phyloP scores from a whole-genome alignment of 2,329 filamentous ascomycete genomes.

The Fusarium phyllophilum region DNA sequence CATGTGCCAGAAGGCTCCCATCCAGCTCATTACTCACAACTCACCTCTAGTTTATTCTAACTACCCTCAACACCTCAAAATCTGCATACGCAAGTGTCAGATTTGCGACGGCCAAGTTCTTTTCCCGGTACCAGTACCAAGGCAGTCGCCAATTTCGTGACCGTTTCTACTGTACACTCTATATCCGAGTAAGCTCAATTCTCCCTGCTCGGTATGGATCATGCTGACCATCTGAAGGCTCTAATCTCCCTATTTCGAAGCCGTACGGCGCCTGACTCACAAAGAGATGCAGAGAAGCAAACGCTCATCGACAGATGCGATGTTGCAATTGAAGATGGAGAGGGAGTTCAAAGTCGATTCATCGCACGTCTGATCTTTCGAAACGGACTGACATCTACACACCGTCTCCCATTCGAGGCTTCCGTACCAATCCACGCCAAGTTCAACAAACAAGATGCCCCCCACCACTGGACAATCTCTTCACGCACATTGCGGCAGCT shows the following conservation, averaged over 20 bases:
- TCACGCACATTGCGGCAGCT: conserved; percentile 77
- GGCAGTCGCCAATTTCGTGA: conserved; percentile 61
- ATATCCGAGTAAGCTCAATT: conserved; percentile 68
- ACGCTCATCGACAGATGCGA: conserved; percentile 79
- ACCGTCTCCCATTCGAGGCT: conserved; percentile 79
- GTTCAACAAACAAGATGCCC: conserved; percentile 73
- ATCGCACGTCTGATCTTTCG: conserved; percentile 78
- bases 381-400: conserved; percentile 81
- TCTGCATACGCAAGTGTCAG: conserved; percentile 81
- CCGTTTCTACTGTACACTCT: conserved; percentile 79
- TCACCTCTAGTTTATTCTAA: conserved; percentile 71
- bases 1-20: not conserved
- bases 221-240: conserved; percentile 53
- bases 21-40: not conserved
- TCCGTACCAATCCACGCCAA: conserved; percentile 79
- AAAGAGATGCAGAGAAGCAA: conserved; percentile 69
- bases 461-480: conserved; percentile 78
- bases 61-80: conserved; percentile 81
- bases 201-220: not conserved
- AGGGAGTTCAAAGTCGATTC: conserved; percentile 76
- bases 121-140: conserved; percentile 76
- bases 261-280: conserved; percentile 67
- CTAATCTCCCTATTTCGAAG: conserved; percentile 80
- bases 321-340: conserved; percentile 76
- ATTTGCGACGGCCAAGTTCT: conserved; percentile 75